These are phyloP conservation scores for Straminergon stramineum DNA, from an alignment of 225 moss, liverwort and hornwort species.

Conservation along the genomic window DNA sequence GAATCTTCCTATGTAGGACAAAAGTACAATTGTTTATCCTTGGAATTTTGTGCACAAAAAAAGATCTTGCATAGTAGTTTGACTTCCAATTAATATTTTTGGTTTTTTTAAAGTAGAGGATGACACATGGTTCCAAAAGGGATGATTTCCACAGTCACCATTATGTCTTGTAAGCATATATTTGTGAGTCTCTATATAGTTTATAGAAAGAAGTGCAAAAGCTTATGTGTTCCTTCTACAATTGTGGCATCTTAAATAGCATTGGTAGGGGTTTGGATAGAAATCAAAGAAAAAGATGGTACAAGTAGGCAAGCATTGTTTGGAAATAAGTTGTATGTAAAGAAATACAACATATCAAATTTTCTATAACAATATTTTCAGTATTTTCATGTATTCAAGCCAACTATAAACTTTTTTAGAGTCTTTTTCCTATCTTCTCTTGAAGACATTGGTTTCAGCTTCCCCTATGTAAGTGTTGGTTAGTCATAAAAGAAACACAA, in stretches of 20 bases:
- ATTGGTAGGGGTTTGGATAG: accelerated
- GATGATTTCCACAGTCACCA: no score
- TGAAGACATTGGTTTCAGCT: neutral
- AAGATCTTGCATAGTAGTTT: no score
- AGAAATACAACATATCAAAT: neutral
- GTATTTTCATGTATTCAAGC: neutral
- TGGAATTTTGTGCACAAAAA: no score
- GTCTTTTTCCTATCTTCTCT: neutral
- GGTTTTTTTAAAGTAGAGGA: no score
- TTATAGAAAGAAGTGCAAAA: neutral
- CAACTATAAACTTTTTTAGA: accelerated
- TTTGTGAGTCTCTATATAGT: neutral
- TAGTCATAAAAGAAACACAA: neutral
- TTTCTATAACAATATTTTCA: neutral
- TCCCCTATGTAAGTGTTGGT: neutral
- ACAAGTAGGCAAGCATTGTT: accelerated
- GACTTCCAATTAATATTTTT: no score
- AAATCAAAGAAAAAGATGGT: neutral
- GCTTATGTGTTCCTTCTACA: accelerated
- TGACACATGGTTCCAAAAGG: no score
- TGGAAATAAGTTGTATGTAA: neutral
- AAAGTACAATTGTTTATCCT: no score
- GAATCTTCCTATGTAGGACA: no score
- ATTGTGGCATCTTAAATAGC: neutral
- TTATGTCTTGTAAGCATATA: no score